Percentiles rank a stretch among this genome's conserved stretches.
Conservation (phyloP, 371 early-diverging fungal species). For the Mortierella sp. region DNA sequence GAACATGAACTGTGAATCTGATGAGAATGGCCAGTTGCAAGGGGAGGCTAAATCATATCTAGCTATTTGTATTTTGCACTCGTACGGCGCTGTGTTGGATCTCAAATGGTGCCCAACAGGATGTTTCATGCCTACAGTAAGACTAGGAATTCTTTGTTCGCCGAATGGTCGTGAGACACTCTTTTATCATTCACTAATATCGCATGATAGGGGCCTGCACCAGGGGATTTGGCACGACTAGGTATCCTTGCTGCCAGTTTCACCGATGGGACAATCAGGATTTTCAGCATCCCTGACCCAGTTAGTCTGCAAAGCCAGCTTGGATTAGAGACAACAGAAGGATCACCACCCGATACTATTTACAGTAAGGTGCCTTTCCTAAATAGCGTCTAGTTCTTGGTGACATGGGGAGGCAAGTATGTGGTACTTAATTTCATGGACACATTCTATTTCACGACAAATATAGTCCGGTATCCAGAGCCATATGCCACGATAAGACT, state of each 20-base stretch:
- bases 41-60: constrained; percentile 17
- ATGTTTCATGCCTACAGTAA: constrained; percentile 32
- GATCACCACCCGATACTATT: constrained; percentile 15
- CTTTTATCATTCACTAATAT: not conserved
- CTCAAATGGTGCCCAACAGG: constrained; percentile 54
- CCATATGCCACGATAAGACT: constrained; percentile 40
- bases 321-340: not conserved
- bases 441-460: not conserved
- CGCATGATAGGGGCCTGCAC: constrained; percentile 8
- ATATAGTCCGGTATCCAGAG: constrained; percentile 26
- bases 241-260: constrained; percentile 43
- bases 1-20: constrained; percentile 33
- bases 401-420: no score
- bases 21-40: constrained; percentile 25
- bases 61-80: constrained; percentile 39
- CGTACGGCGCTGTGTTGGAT: constrained; percentile 46
- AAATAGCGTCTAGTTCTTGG: not conserved
- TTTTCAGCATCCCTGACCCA: constrained; percentile 42
- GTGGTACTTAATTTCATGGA: not conserved
- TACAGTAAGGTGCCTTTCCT: constrained; percentile 18
- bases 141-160: not conserved
- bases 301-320: constrained; percentile 13
- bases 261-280: constrained; percentile 45
- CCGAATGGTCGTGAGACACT: not conserved
- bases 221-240: constrained; percentile 17